phyloP scores from a whole-genome alignment of 352 stramenopile genomes.

The Phytophthora pluvialis region DNA sequence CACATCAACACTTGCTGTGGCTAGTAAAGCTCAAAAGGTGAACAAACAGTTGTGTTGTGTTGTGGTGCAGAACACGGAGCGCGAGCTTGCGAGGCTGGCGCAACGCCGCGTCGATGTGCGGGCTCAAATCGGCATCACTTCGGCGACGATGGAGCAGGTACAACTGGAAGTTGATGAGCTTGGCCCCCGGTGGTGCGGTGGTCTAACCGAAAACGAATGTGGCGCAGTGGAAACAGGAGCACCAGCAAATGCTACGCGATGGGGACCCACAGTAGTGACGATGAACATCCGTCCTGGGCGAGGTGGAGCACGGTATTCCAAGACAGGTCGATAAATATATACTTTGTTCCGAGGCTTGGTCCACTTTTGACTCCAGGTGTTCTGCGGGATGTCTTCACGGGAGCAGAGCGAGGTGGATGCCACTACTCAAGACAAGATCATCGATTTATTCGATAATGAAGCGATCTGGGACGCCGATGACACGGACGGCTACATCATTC shows the following conservation, averaged over 20 bases:
- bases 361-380: background rate
- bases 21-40: background rate
- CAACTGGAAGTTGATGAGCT: background rate
- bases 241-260: conserved; percentile 43
- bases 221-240: conserved; percentile 40
- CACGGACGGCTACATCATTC: conserved; percentile 54
- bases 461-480: conserved; percentile 64
- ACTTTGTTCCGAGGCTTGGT: background rate
- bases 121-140: conserved; percentile 35
- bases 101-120: conserved; percentile 23
- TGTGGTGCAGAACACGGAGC: conserved; percentile 24
- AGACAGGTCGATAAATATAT: conserved; percentile 33
- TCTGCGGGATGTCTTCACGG: conserved; percentile 19
- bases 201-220: background rate
- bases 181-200: background rate
- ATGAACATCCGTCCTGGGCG: background rate
- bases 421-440: conserved; percentile 32
- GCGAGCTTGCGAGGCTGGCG: conserved; percentile 36
- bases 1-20: background rate
- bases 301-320: background rate
- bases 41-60: background rate
- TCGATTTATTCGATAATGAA: conserved; percentile 65
- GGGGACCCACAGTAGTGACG: background rate
- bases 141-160: conserved; percentile 39
- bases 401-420: conserved; percentile 24